Percentiles rank a stretch among this genome's conserved stretches.
phyloP scores from a whole-genome alignment of 495 filamentous ascomycete genomes.

The Penicillium canariense region DNA sequence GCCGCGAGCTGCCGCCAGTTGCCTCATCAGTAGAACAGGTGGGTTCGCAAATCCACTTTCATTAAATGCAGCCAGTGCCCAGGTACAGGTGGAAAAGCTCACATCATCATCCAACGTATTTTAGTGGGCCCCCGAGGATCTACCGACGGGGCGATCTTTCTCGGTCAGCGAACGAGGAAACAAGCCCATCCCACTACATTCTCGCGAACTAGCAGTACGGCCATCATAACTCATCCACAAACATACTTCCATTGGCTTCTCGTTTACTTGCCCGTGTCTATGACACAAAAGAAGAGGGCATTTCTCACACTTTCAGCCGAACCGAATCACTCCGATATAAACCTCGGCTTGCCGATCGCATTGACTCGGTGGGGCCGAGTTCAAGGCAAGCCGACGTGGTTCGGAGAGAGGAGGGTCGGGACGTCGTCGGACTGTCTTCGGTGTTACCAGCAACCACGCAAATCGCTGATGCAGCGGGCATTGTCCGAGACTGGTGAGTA shows the following conservation, averaged over 20 bases:
- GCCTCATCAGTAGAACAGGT: neutral
- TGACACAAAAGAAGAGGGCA: neutral
- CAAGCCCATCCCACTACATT: neutral
- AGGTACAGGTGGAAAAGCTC: neutral
- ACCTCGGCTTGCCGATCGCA: slow-evolving; percentile 18
- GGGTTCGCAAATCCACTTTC: neutral
- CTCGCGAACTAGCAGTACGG: neutral
- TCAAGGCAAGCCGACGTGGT: slow-evolving; percentile 16
- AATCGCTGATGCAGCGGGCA: neutral
- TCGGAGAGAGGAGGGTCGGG: slow-evolving; percentile 19
- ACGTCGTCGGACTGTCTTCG: slow-evolving; percentile 24
- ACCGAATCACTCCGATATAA: neutral
- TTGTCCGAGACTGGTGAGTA: slow-evolving; percentile 12
- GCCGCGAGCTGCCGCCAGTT: neutral
- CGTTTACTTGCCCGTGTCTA: neutral
- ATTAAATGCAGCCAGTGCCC: neutral
- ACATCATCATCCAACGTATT: slow-evolving; percentile 8
- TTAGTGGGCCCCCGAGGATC: slow-evolving; percentile 18
- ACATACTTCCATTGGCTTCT: neutral
- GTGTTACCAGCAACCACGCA: slow-evolving; percentile 7
- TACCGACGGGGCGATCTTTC: slow-evolving; percentile 17
- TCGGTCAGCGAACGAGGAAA: slow-evolving; percentile 21
- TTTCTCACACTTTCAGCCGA: neutral
- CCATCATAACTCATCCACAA: neutral
- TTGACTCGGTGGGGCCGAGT: slow-evolving; percentile 15